phyloP scores from a whole-genome alignment of 371 early-diverging fungal species.

The Dipsacomyces acuminosporus region DNA sequence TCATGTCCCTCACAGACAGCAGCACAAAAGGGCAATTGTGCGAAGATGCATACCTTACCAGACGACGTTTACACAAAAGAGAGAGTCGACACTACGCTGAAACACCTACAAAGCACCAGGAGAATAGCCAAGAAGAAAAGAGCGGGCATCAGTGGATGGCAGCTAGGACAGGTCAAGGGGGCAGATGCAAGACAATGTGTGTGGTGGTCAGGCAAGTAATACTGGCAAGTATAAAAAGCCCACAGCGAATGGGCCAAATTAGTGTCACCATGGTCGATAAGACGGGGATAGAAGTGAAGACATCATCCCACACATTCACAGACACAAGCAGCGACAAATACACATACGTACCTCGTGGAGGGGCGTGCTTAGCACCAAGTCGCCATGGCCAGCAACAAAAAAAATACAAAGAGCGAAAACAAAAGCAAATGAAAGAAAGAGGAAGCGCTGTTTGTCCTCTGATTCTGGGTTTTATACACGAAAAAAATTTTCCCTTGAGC shows the following conservation, averaged over 20 bases:
- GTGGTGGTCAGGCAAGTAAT: constrained; percentile 20
- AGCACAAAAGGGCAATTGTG: neutral
- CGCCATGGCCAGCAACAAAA: no score
- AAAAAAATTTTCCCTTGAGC: no score
- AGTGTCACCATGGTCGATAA: constrained; percentile 43
- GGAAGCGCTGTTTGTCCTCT: no score
- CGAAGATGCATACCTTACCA: constrained; percentile 9
- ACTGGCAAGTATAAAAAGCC: constrained; percentile 47
- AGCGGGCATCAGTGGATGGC: no score
- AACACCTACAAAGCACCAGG: neutral
- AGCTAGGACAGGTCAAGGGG: no score
- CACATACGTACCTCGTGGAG: no score
- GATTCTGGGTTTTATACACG: no score
- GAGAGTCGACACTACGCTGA: neutral
- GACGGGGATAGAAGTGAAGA: constrained; percentile 38
- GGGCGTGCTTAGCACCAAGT: no score
- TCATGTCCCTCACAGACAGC: constrained; percentile 6
- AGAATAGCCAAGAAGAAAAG: neutral
- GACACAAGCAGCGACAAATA: neutral
- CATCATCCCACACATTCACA: constrained; percentile 21
- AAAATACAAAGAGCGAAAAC: no score
- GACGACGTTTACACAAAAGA: neutral
- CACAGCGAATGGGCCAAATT: constrained; percentile 42
- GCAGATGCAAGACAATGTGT: no score
- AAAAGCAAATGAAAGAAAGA: no score